Conservation (phyloP, 2,329 filamentous ascomycete genomes). For the Chaetomium globosum region DNA sequence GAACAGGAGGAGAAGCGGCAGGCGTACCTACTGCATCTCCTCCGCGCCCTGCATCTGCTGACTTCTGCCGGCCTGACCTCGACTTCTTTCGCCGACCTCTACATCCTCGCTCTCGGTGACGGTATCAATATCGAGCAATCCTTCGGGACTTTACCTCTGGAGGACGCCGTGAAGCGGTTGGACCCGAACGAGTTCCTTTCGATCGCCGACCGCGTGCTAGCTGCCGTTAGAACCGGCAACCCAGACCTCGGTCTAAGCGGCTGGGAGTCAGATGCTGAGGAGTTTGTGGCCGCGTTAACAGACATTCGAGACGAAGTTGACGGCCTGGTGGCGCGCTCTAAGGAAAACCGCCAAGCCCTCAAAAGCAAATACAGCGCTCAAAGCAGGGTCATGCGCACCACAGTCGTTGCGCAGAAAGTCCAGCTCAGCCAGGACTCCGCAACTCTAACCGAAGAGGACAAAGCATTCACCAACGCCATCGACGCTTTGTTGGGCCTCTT, state of each 20-base stretch:
- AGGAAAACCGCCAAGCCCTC: constrained; percentile 54
- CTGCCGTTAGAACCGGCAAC: constrained; percentile 44
- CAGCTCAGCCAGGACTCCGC: constrained; percentile 76
- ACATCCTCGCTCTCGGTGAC: constrained; percentile 61
- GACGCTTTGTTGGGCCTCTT: constrained; percentile 58
- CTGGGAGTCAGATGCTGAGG: constrained; percentile 41
- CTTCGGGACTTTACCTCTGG: constrained; percentile 56
- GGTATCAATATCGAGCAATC: constrained; percentile 50
- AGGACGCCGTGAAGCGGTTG: constrained; percentile 63
- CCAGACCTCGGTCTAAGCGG: constrained; percentile 44
- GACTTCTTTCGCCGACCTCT: constrained; percentile 57
- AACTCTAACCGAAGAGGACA: constrained; percentile 69
- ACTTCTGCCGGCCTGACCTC: constrained; percentile 45
- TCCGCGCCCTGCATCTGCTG: constrained; percentile 55
- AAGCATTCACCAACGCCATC: constrained; percentile 67
- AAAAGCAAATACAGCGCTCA: constrained; percentile 76
- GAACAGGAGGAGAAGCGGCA: constrained; percentile 31
- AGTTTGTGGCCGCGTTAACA: constrained; percentile 43
- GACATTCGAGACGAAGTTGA: constrained; percentile 52
- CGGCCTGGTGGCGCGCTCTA: constrained; percentile 50
- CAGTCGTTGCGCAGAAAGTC: constrained; percentile 78
- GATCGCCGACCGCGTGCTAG: constrained; percentile 50
- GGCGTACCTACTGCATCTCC: constrained; percentile 46
- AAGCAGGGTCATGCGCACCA: constrained; percentile 71
- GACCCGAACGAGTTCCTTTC: constrained; percentile 53